phyloP scores from a whole-genome alignment of 1,284 basidiomycete species.

The Gomphus sp. region DNA sequence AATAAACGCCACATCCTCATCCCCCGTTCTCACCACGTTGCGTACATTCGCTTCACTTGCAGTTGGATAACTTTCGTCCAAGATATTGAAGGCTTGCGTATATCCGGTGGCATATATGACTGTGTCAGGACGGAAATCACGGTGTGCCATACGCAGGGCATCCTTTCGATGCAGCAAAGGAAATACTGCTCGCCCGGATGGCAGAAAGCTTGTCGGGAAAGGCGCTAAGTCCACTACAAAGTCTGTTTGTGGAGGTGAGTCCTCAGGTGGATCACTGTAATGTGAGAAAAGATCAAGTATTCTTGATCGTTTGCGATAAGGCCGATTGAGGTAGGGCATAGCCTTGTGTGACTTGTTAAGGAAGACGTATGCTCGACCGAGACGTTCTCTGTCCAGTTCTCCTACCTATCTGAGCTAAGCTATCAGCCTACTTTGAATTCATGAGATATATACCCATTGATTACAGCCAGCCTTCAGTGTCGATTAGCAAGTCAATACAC shows the following conservation, averaged over 20 bases:
- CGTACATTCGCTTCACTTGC: slow-evolving; percentile 44
- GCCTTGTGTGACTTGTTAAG: slow-evolving; percentile 46
- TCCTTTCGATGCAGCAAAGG: slow-evolving; percentile 34
- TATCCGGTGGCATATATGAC: slow-evolving; percentile 49
- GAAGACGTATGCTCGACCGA: slow-evolving; percentile 49
- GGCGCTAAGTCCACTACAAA: slow-evolving; percentile 52
- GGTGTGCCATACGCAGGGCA: slow-evolving; percentile 32
- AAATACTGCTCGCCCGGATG: slow-evolving; percentile 41
- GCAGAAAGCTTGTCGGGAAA: slow-evolving; percentile 41
- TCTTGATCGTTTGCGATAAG: slow-evolving; percentile 36
- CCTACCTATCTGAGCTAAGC: slow-evolving; percentile 30
- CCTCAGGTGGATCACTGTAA: slow-evolving; percentile 49
- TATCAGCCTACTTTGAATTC: neutral
- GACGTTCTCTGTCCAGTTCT: slow-evolving; percentile 46
- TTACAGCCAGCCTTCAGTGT: slow-evolving; percentile 52
- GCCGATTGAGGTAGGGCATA: slow-evolving; percentile 54
- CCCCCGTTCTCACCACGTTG: slow-evolving; percentile 39
- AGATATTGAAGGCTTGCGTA: slow-evolving; percentile 42
- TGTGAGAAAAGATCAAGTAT: slow-evolving; percentile 38
- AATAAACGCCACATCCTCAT: slow-evolving; percentile 47
- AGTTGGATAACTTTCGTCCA: slow-evolving; percentile 40
- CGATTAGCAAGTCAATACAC: slow-evolving; percentile 11
- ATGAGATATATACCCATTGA: slow-evolving; percentile 41
- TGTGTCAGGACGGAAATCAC: slow-evolving; percentile 38
- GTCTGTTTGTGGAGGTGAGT: slow-evolving; percentile 32